These are phyloP conservation scores for Hymenoscyphus infarciens DNA, from an alignment of 2,329 filamentous ascomycete species.

Conservation along the genomic window DNA sequence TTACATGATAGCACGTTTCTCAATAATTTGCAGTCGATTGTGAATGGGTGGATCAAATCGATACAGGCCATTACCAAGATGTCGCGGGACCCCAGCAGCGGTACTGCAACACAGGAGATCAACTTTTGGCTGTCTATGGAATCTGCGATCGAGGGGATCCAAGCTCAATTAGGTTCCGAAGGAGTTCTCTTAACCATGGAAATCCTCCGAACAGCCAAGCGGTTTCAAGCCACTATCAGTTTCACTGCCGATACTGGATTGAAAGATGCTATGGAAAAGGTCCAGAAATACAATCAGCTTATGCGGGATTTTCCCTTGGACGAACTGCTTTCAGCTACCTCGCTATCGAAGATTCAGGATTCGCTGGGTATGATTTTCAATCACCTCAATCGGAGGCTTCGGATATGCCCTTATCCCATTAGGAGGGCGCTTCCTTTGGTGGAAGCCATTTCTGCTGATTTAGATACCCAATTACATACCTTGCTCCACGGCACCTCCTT, in stretches of 20 bases:
- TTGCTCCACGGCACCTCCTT: slow-evolving; percentile 82
- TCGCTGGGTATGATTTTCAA: slow-evolving; percentile 85
- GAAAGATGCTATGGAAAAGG: slow-evolving; percentile 92
- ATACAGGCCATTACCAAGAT: slow-evolving; percentile 96
- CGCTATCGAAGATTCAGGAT: slow-evolving; percentile 82
- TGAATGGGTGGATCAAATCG: slow-evolving; percentile 98
- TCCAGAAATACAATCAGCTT: slow-evolving; percentile 97
- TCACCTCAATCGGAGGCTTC: slow-evolving; percentile 96
- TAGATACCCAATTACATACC: slow-evolving; percentile 81
- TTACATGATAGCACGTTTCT: slow-evolving; percentile 87
- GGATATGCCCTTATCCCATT: slow-evolving; percentile 94
- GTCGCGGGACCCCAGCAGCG: slow-evolving; percentile 72
- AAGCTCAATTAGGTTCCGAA: slow-evolving; percentile 80
- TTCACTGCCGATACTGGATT: slow-evolving; percentile 94
- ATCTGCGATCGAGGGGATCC: slow-evolving; percentile 84
- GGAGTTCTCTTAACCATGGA: slow-evolving; percentile 90
- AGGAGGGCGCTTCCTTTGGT: slow-evolving; percentile 88
- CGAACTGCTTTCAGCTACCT: slow-evolving; percentile 88
- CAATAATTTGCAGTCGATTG: slow-evolving; percentile 87
- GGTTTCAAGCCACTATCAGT: slow-evolving; percentile 95
- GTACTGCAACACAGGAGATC: slow-evolving; percentile 92
- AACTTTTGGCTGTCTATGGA: slow-evolving; percentile 99
- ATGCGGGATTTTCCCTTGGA: slow-evolving; percentile 98
- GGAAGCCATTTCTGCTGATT: slow-evolving; percentile 90
- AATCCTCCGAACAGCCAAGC: slow-evolving; percentile 93